Evolutionary conservation across 257 asterid genomes (phyloP), one percentile per base, ranked within the genome.

Genomic region (Scutellaria galericulata): DNA sequence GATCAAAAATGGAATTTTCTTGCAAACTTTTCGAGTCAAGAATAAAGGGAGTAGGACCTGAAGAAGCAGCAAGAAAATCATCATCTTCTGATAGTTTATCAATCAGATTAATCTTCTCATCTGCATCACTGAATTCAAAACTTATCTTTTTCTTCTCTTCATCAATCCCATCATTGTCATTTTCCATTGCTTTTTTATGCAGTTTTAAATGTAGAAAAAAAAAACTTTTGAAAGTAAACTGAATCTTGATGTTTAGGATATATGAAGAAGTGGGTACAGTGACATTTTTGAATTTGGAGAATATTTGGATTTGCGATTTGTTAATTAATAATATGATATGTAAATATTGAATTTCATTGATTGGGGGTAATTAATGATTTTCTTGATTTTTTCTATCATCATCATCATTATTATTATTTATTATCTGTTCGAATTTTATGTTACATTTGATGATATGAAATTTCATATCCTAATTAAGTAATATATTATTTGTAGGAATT

Each of bases 11-110:
- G 85, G 37, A 31, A 31, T 2, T 4, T 31, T 31, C 3, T 31
- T 31, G 4, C 37, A 31, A 4, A 1, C 3, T 31, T 31, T 31
- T 31, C 5, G 37, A 31, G 3, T 31, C 37, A 31, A 31, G 37
- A 31, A 31, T 31, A 31, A 31, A 31, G 37, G 35, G 37, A 31
- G 37, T 31, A 31, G 37, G 37, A 31, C 37, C 37, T 31, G 27
- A 24, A 4, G 86, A 80, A 79, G 74, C 75, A 58, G 78, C 84
- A 14, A 88, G 91, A 67, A 81, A 87, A 72, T 88, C 78, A 31
- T 84, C 92, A 31, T 86, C 83, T 65, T 86, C 91, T 0, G 75
- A 77, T 1, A 81, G 72, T 7, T 88, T 77, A 64, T 90, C 95
- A 41, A 88, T 88, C 40, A 90, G 82, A 79, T 80, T 73, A 54